Conservation (phyloP, 441 rosid genomes). For the Aleurites moluccanus region DNA sequence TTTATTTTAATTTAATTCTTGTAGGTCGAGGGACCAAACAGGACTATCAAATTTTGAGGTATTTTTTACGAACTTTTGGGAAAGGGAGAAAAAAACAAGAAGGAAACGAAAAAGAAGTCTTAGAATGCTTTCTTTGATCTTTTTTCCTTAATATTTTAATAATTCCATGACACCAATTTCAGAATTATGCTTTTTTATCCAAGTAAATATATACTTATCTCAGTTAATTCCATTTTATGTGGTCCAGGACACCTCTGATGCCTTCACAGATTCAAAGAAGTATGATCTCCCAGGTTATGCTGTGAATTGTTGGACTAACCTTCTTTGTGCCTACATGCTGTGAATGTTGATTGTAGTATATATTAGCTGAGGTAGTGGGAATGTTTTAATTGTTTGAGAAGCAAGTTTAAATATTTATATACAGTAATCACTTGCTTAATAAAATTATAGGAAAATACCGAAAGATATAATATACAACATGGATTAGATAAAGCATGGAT, state of each 20-base stretch:
- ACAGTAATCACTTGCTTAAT: too few species aligned
- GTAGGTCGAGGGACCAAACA: constrained; percentile 50
- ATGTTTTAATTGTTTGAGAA: not conserved
- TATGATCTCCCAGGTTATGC: constrained; percentile 87
- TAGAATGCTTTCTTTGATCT: not conserved
- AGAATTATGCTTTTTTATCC: not conserved
- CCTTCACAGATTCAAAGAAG: constrained; percentile 47
- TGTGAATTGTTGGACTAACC: constrained; percentile 41
- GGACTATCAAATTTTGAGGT: constrained; percentile 51
- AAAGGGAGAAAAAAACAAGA: not conserved
- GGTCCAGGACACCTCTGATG: constrained; percentile 41
- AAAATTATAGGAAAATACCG: not conserved
- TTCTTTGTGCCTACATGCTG: not conserved
- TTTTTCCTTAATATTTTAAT: not conserved
- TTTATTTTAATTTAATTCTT: constrained; percentile 22
- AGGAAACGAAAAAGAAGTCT: not conserved
- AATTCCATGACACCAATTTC: not conserved
- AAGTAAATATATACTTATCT: not conserved
- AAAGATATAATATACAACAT: not conserved
- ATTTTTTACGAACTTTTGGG: constrained; percentile 8
- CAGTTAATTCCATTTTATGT: constrained; percentile 26
- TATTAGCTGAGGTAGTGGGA: not conserved
- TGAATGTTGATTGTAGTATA: not conserved
- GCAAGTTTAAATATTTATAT: not conserved
- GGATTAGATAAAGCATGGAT: constrained; percentile 6